Evolutionary conservation across 768 basidiomycete genomes (phyloP), one percentile per base, ranked within the genome.

Genomic region (Boletus rex-veris): DNA sequence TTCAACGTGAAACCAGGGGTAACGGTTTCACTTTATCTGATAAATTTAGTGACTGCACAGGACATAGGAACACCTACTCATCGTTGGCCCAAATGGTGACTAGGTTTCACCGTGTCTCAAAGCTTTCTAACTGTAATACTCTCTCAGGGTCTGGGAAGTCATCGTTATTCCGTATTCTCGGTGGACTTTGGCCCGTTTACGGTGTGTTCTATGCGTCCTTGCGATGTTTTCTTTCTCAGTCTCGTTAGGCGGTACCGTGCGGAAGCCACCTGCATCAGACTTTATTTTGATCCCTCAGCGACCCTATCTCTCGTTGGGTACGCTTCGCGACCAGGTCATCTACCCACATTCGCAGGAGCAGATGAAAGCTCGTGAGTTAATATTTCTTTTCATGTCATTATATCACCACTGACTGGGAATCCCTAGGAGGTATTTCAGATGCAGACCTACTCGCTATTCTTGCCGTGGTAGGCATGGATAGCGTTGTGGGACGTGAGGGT

Each of bases 221-320:
- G 24, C 3, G 9, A 30, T 37, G 8, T 3, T 37, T 41, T 43
- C 19, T 45, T 48, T 33, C 45, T 53, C 33, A 50, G 8, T 74
- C 70, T 12, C 45, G 43, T 12, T 48, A 70, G 69, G 82, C 9
- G 96, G 96, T 5, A 76, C 82, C 30, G 93, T 99, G 15, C 83
- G 86, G 60, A 97, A 98, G 70, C 96, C 96, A 0, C 81, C 88
- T 7, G 86, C 92, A 5, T 80, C 82, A 5, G 82, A 94, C 53
- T 98, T 99, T 68, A 92, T 95, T 40, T 78, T 98, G 54, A 96
- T 99, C 54, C 96, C 96, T 19, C 96, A 99, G 69, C 79, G 96
- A 35, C 96, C 96, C 3, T 98, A 98, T 69, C 80, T 98, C n/a
- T 90, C 88, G 1, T 77, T 91, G 18, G 96, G 96, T 6, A 98